Conservation (phyloP, 441 rosid species). For the Hura crepitans region DNA sequence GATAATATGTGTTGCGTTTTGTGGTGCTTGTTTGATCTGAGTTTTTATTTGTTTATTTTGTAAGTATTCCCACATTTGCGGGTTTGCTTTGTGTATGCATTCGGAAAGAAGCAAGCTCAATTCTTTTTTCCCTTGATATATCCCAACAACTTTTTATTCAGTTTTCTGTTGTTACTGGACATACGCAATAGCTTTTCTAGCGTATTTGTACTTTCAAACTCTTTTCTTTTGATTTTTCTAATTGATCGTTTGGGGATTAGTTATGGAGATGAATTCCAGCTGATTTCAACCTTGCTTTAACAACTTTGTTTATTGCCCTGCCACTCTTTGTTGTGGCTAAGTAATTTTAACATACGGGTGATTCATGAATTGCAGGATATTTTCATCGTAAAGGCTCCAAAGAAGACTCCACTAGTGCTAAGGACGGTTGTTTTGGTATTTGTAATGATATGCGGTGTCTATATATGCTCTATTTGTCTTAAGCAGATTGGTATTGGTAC, state of each 20-base stretch:
- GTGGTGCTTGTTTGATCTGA: neutral
- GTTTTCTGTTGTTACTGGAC: neutral
- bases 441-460: slow-evolving; percentile 36
- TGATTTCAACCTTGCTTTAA: neutral
- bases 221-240: slow-evolving; percentile 8
- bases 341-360: slow-evolving; percentile 1
- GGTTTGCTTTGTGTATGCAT: neutral
- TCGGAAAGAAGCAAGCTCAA: slow-evolving; percentile 10
- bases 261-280: slow-evolving; percentile 5
- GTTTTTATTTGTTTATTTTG: slow-evolving; percentile 1
- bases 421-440: slow-evolving; percentile 43
- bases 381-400: slow-evolving; percentile 34
- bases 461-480: slow-evolving; percentile 39
- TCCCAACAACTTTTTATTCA: neutral
- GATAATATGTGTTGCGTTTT: neutral
- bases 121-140: neutral
- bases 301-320: neutral
- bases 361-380: slow-evolving; percentile 28
- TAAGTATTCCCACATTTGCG: slow-evolving; percentile 5
- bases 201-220: too few relatives aligned
- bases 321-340: neutral
- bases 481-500: slow-evolving; percentile 34
- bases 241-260: neutral
- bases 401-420: slow-evolving; percentile 38
- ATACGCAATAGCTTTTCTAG: slow-evolving; percentile 4